Evolutionary conservation across 2,329 filamentous ascomycete genomes (phyloP), one percentile per base, ranked within the genome.

Genomic region (Colletotrichum spinosum): DNA sequence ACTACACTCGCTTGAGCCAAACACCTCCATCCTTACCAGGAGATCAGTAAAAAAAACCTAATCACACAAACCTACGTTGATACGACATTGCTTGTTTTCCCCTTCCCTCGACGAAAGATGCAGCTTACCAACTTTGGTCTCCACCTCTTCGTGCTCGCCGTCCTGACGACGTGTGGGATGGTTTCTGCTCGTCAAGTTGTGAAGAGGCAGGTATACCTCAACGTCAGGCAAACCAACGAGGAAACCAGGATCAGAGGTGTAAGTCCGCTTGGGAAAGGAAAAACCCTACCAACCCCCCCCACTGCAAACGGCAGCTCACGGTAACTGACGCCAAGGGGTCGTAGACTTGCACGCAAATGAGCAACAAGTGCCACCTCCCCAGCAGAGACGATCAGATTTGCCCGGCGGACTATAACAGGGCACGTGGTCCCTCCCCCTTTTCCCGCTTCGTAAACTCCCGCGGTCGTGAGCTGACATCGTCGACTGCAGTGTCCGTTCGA

Each of bases 381-480:
- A 39, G 48, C 42, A 58, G 52, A 15, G 48, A 65, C 33, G 58
- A 60, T 42, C 62, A 57, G 41, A 52, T 65, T 8, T 65, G 62
- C 12, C 62, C 62, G 48, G 58, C 62, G 37, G 62, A 65, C 48
- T 65, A 65, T 25, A 65, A 65, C 2, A 65, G 62, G 58, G 62
- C 48, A 44, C n/a, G 62, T 44, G 5, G 12, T 25, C 6, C 38
- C 48, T 34, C 39, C 25, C 44, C 17, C 35, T 4, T 49, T 15
- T 33, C 55, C 15, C 12, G 4, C 8, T 17, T n/a, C n/a, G n/a
- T 8, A 34, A 46, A 6, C 8, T 25, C n/a, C n/a, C 4, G 7
- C 33, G 33, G 15, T 39, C 52, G 33, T 9, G 8, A 60, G 39
- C 46, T 65, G 17, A 65, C 46, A 42, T 46, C 15, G 12, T 12